Conservation (phyloP, 305 asterid species). For the Rubia balearica region DNA sequence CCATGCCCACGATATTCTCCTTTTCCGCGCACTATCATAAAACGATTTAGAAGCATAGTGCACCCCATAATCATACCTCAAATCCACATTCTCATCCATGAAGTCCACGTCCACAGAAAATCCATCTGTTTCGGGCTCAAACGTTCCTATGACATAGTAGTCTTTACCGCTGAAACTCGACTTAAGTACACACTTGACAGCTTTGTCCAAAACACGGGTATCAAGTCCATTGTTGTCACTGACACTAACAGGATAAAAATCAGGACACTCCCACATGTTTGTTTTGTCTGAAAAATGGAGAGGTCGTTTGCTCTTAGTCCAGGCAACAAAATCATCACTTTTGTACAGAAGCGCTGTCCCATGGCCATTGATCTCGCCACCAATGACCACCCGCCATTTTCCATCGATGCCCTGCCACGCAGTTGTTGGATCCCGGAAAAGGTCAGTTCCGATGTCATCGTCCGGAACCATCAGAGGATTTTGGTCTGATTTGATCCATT, state of each 20-base stretch:
- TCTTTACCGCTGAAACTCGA: slow-evolving; percentile 40
- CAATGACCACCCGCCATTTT: slow-evolving; percentile 42
- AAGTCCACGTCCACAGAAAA: slow-evolving; percentile 34
- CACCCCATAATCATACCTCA: slow-evolving; percentile 28
- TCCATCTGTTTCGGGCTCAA: slow-evolving; percentile 25
- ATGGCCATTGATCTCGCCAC: slow-evolving; percentile 31
- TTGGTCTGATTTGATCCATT: slow-evolving; percentile 8
- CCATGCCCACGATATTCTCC: slow-evolving; percentile 29
- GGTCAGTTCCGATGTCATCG: slow-evolving; percentile 20
- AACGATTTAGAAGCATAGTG: slow-evolving; percentile 29
- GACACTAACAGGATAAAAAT: not conserved
- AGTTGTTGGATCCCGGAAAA: slow-evolving; percentile 54
- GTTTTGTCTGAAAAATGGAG: not conserved
- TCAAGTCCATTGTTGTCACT: slow-evolving; percentile 34
- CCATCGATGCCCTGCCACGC: slow-evolving; percentile 48
- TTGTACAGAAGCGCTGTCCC: slow-evolving; percentile 44
- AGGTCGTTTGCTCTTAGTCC: not conserved
- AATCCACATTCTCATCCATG: slow-evolving; percentile 28
- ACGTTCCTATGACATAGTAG: slow-evolving; percentile 37
- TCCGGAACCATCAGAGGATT: slow-evolving; percentile 44
- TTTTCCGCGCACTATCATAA: slow-evolving; percentile 21
- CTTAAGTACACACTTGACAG: slow-evolving; percentile 39
- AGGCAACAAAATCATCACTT: not conserved
- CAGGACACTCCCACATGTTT: not conserved
- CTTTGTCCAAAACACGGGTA: slow-evolving; percentile 31